phyloP scores from a whole-genome alignment of 1,139 yeast genomes.

The Debaryomyces subglobosus region DNA sequence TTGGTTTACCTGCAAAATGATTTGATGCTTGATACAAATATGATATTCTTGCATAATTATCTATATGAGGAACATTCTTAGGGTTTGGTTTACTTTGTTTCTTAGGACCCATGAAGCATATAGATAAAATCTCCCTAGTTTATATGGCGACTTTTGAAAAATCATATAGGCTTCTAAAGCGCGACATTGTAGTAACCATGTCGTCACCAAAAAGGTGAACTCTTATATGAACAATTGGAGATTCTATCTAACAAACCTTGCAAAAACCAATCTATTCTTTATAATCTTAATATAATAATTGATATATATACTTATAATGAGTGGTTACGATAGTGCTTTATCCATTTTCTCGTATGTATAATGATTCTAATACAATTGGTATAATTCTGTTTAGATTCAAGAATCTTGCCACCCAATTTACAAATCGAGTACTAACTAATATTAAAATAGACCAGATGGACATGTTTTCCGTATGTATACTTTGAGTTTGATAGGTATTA shows the following conservation, averaged over 20 bases:
- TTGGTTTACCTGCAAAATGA: slow-evolving; percentile 24
- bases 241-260: not conserved
- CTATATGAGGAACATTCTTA: slow-evolving; percentile 51
- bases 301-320: slow-evolving; percentile 51
- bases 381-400: not conserved
- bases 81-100: slow-evolving; percentile 20
- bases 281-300: slow-evolving; percentile 2
- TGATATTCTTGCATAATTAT: slow-evolving; percentile 60
- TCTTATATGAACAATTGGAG: not conserved
- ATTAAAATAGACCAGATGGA: slow-evolving; percentile 83
- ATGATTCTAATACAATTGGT: slow-evolving; percentile 5
- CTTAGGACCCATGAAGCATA: slow-evolving; percentile 15
- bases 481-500: not conserved
- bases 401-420: slow-evolving; percentile 13
- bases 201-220: not conserved
- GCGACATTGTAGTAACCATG: slow-evolving; percentile 6
- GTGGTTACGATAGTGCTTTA: slow-evolving; percentile 99
- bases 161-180: slow-evolving; percentile 1
- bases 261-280: not conserved
- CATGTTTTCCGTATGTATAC: slow-evolving; percentile 81
- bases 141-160: slow-evolving; percentile 8
- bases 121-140: slow-evolving; percentile 10
- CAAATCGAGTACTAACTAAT: slow-evolving; percentile 22
- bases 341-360: slow-evolving; percentile 88
- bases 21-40: slow-evolving; percentile 57